Conservation (phyloP, 345 rosid genomes). For the Eutrema japonicum region DNA sequence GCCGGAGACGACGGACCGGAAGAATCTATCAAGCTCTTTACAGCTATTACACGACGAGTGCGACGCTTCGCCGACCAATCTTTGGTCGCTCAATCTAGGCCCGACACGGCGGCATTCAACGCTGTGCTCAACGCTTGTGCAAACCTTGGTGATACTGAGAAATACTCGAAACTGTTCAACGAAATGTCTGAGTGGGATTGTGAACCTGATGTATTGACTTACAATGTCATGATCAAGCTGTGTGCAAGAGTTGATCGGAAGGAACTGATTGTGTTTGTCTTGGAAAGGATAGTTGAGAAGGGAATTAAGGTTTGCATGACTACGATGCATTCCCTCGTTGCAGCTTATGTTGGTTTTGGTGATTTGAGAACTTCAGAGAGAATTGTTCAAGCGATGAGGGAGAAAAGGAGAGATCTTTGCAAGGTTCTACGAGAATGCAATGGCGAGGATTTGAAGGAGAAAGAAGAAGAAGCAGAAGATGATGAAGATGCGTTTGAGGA, state of each 20-base stretch:
- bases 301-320: slow-evolving; percentile 69
- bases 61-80: slow-evolving; percentile 53
- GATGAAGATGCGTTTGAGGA: slow-evolving; percentile 34
- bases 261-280: slow-evolving; percentile 73
- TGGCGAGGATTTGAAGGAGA: slow-evolving; percentile 49
- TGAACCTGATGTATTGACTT: slow-evolving; percentile 75
- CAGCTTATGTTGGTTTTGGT: slow-evolving; percentile 91
- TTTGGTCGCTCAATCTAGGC: slow-evolving; percentile 61
- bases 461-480: slow-evolving; percentile 44
- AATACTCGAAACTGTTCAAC: slow-evolving; percentile 66
- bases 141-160: slow-evolving; percentile 64
- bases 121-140: slow-evolving; percentile 88
- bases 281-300: slow-evolving; percentile 69
- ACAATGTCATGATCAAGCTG: slow-evolving; percentile 81
- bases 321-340: slow-evolving; percentile 82
- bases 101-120: slow-evolving; percentile 84
- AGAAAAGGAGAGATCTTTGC: slow-evolving; percentile 83
- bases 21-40: slow-evolving; percentile 64
- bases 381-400: slow-evolving; percentile 89
- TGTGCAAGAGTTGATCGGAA: slow-evolving; percentile 75
- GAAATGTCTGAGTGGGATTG: slow-evolving; percentile 68
- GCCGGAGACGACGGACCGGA: slow-evolving; percentile 70
- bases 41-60: slow-evolving; percentile 55
- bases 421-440: slow-evolving; percentile 64
- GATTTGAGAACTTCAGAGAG: slow-evolving; percentile 76